A percentile compares a stretch with the other conserved stretches of the same genome.
Conservation (phyloP, 345 rosid species). For the rapeseed (Brassica napus) region Da-Ae NC_063434.1:21081001-21081500, state of each 20-base stretch:
- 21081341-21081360: conserved; percentile 56
- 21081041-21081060: neutral
- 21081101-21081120: neutral
- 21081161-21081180: conserved; percentile 32
- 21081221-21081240: neutral
- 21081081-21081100: neutral
- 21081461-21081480: too few relatives aligned
- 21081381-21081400: neutral
- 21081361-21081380: conserved; percentile 56
- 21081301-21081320: conserved; percentile 40
- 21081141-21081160: conserved; percentile 5
- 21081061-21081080: too few relatives aligned
- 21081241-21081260: conserved; percentile 30
- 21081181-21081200: conserved; percentile 20
- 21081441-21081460: neutral
- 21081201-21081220: neutral
- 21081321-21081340: conserved; percentile 65
- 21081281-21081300: neutral
- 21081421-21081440: neutral
- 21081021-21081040: neutral
- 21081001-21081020: neutral
- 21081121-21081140: neutral
- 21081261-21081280: conserved; percentile 2
- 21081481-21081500: conserved; percentile 67
- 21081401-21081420: neutral